phyloP scores from a whole-genome alignment of 208 protist species.

The Wallacemonas sp. region DNA sequence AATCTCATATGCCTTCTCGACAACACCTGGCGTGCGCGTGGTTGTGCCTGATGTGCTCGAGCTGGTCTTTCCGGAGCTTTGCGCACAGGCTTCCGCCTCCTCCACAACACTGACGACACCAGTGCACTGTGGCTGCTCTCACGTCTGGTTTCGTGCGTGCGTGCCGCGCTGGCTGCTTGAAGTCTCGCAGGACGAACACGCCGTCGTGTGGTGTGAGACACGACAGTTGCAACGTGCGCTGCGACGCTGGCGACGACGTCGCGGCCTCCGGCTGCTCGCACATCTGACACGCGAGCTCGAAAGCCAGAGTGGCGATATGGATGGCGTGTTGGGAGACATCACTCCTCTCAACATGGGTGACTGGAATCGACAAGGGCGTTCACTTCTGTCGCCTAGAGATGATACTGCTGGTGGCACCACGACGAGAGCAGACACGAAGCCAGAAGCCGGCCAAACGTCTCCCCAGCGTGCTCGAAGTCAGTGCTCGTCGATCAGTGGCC shows the following conservation, averaged over 20 bases:
- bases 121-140: conserved; percentile 39
- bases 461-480: conserved; percentile 1
- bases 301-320: too few species aligned
- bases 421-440: too few species aligned
- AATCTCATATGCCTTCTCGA: too few species aligned
- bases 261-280: conserved; percentile 47
- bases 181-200: conserved; percentile 40
- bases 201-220: conserved; percentile 26
- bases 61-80: conserved; percentile 25
- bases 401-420: too few species aligned
- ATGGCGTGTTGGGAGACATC: too few species aligned
- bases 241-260: conserved; percentile 47
- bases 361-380: too few species aligned
- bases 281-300: conserved; percentile 9
- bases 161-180: conserved; percentile 46
- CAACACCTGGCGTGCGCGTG: neutral
- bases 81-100: too few species aligned
- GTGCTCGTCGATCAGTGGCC: conserved; percentile 9
- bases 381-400: too few species aligned
- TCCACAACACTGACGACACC: neutral
- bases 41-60: conserved; percentile 13
- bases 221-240: conserved; percentile 25
- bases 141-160: conserved; percentile 61
- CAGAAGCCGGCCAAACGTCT: too few species aligned
- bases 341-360: too few species aligned